Conservation (phyloP, 208 protist genomes). For the Trypanosoma mega region DNA sequence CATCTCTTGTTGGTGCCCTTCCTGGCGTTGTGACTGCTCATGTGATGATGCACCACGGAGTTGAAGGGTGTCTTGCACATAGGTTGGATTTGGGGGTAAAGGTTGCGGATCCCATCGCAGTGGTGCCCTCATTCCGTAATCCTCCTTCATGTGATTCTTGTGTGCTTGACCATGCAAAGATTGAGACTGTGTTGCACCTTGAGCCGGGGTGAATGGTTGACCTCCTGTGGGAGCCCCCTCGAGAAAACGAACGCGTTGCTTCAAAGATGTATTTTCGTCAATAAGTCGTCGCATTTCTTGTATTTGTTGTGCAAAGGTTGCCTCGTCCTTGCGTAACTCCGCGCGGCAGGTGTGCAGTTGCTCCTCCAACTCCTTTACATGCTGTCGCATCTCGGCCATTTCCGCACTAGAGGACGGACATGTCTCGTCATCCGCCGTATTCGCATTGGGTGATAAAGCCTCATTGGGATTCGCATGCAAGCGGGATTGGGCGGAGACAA, state of each 20-base stretch:
- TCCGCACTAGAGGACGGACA: constrained; percentile 13
- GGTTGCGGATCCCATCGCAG: neutral
- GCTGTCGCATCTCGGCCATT: constrained; percentile 18
- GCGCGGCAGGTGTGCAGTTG: constrained; percentile 52
- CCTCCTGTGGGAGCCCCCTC: constrained; percentile 2
- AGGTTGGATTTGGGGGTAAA: constrained; percentile 4
- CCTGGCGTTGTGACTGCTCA: neutral
- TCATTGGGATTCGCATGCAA: too few species aligned
- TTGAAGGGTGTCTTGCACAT: constrained; percentile 9
- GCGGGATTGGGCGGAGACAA: constrained; percentile 17
- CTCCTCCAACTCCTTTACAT: constrained; percentile 29
- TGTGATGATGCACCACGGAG: neutral
- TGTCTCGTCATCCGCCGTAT: neutral
- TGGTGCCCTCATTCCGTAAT: neutral
- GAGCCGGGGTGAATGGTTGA: too few species aligned
- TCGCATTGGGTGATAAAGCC: too few species aligned
- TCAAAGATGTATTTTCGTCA: constrained; percentile 48
- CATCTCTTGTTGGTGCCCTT: too few species aligned
- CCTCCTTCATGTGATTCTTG: constrained; percentile 4
- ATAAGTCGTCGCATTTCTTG: constrained; percentile 44
- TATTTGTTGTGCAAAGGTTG: constrained; percentile 77
- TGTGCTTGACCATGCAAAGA: too few species aligned
- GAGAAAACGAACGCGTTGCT: constrained; percentile 20
- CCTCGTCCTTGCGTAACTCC: constrained; percentile 71
- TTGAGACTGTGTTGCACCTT: too few species aligned